phyloP scores from a whole-genome alignment of 192 early-diverging fungal species.

The Rhizophagus prolifer region DNA sequence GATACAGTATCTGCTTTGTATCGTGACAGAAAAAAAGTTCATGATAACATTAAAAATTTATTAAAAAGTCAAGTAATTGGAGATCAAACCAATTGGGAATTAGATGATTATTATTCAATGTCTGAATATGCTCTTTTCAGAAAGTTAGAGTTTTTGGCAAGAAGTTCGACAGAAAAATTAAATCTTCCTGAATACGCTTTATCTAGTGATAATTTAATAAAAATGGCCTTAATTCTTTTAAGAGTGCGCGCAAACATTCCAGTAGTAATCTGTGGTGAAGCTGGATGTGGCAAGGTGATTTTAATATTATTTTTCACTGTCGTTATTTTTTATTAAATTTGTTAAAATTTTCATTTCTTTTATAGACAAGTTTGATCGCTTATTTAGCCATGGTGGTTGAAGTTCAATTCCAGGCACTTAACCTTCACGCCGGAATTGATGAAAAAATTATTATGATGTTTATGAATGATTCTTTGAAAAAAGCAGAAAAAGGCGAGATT shows the following conservation, averaged over 20 bases:
- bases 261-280: slow-evolving; percentile 18
- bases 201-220: slow-evolving; percentile 14
- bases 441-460: background rate
- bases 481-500: background rate
- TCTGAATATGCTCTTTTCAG: background rate
- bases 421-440: background rate
- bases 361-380: slow-evolving; percentile 10
- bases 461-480: background rate
- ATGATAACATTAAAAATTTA: background rate
- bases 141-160: slow-evolving; percentile 3
- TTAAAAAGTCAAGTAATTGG: background rate
- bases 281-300: slow-evolving; percentile 21
- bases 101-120: background rate
- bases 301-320: background rate
- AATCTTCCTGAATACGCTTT: background rate
- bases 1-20: background rate
- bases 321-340: background rate
- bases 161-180: background rate
- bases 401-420: background rate
- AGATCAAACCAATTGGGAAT: background rate
- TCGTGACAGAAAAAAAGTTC: background rate
- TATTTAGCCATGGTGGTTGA: slow-evolving; percentile 5
- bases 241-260: slow-evolving; percentile 19
- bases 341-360: background rate
- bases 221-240: slow-evolving; percentile 25